Evolutionary conservation across 176 grass and related monocot species (phyloP), one percentile per base, ranked within the genome.

Genomic region (Carex pumila): DNA sequence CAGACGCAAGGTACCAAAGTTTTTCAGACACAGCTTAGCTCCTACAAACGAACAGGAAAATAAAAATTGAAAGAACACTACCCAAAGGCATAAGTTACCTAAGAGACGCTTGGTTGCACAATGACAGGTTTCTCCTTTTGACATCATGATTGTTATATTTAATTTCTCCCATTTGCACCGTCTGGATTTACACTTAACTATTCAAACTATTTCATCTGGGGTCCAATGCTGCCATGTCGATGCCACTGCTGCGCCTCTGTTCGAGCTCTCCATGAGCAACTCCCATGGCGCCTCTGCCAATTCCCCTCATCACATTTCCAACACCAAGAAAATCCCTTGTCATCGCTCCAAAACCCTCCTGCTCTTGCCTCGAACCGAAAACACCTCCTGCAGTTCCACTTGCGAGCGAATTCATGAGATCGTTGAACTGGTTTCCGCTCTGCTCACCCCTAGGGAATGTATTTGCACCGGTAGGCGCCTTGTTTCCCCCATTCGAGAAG

Each of bases 281-380:
- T 81, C 79, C 85, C 89, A 86, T 12, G 6, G 41, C 7, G 32
- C 89, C 68, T 70, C 85, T 65, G 22, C 89, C 88, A 56, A 93
- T 84, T 67, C 85, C 80, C 49, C 89, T 89, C 19, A 94, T 81
- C 49, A 92, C 84, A 80, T 84, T 81, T 56, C 92, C 88, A 56
- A 99, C 96, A 53, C 93, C 97, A 65, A 99, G 93, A 86, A 99
- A 99, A 82, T 99, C 97, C 49, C 97, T 91, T 2, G 97, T 99
- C 69, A 91, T 75, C 0, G 21, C 70, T 36, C 83, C 83, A 62
- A 71, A 73, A 45, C 53, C 68, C 50, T 85, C 68, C 36, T 63
- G 83, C 50, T 74, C 83, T 31, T 84, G 47, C 87, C 85, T 60
- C 2, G 62, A 68, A 25, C 88, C 58, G 12, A 88, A 88, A 53